Conservation (phyloP, 495 filamentous ascomycete species). For the Daldinia loculata region DNA sequence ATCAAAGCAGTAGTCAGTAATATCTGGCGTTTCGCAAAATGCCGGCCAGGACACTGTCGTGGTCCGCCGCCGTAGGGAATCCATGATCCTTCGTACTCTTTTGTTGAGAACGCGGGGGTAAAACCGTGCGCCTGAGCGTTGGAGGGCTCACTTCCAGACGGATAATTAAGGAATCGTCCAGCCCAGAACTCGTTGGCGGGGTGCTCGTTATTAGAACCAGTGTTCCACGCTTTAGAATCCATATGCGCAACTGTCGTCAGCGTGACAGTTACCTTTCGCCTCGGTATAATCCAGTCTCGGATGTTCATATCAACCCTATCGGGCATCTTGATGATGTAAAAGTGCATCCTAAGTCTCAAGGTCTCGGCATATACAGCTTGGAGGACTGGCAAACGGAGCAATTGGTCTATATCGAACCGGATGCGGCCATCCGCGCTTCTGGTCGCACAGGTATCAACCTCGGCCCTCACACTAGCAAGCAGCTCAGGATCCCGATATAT, state of each 20-base stretch:
- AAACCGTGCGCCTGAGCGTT: slow-evolving; percentile 1
- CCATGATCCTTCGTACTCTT: slow-evolving; percentile 47
- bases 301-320: slow-evolving; percentile 41
- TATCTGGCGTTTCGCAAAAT: slow-evolving; percentile 49
- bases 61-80: slow-evolving; percentile 49
- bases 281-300: slow-evolving; percentile 39
- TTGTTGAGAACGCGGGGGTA: slow-evolving; percentile 41
- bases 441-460: slow-evolving; percentile 32
- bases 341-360: slow-evolving; percentile 45
- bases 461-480: slow-evolving; percentile 25
- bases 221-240: slow-evolving; percentile 42
- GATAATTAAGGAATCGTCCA: slow-evolving; percentile 42
- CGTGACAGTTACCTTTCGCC: slow-evolving; percentile 29
- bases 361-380: slow-evolving; percentile 49
- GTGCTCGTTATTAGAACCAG: slow-evolving; percentile 40
- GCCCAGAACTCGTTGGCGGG: slow-evolving; percentile 44
- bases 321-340: slow-evolving; percentile 40
- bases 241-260: slow-evolving; percentile 44
- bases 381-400: slow-evolving; percentile 40
- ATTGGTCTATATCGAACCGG: slow-evolving; percentile 36
- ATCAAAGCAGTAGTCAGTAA: slow-evolving; percentile 41
- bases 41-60: slow-evolving; percentile 45
- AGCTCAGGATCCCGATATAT: slow-evolving; percentile 40
- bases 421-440: slow-evolving; percentile 27
- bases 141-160: background rate